These are phyloP conservation scores for Sonneratia caseolaris DNA, from an alignment of 345 rosid species.

Conservation along the genomic window DNA sequence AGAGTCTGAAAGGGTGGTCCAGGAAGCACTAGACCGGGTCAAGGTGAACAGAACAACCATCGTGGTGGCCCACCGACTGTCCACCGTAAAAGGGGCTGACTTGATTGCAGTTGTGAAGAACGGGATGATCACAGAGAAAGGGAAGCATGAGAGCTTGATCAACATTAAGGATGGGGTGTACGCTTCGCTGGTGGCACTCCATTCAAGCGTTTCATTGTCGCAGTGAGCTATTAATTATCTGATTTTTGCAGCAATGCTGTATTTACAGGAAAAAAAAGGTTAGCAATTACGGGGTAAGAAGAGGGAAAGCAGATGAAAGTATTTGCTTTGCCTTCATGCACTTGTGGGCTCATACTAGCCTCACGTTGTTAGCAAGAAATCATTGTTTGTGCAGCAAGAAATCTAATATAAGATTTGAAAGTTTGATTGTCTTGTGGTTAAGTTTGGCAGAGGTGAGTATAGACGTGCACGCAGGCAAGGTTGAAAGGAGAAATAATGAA, in stretches of 20 bases:
- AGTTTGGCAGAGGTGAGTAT: no score
- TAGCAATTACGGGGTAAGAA: not conserved
- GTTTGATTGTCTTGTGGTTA: no score
- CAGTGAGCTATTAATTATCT: not conserved
- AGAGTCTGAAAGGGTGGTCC: slow-evolving; percentile 60
- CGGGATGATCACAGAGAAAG: slow-evolving; percentile 53
- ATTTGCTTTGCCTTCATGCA: not conserved
- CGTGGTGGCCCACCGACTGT: slow-evolving; percentile 54
- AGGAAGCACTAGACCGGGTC: slow-evolving; percentile 54
- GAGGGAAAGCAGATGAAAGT: not conserved
- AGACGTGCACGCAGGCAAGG: no score
- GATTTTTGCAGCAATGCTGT: not conserved
- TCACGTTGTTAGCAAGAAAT: not conserved
- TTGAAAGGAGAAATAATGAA: no score
- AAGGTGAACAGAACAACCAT: slow-evolving; percentile 53
- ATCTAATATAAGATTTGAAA: not conserved
- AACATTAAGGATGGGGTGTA: slow-evolving; percentile 40
- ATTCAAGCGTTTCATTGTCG: slow-evolving; percentile 22
- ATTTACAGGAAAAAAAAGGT: not conserved
- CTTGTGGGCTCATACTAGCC: not conserved
- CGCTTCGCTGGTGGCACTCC: slow-evolving; percentile 54
- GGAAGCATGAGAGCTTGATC: slow-evolving; percentile 47
- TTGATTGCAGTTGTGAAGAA: slow-evolving; percentile 50
- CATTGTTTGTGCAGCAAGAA: not conserved
- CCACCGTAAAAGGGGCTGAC: slow-evolving; percentile 57